Evolutionary conservation across 129 eudicot species (phyloP).

Genomic region (Mikania micrantha): DNA sequence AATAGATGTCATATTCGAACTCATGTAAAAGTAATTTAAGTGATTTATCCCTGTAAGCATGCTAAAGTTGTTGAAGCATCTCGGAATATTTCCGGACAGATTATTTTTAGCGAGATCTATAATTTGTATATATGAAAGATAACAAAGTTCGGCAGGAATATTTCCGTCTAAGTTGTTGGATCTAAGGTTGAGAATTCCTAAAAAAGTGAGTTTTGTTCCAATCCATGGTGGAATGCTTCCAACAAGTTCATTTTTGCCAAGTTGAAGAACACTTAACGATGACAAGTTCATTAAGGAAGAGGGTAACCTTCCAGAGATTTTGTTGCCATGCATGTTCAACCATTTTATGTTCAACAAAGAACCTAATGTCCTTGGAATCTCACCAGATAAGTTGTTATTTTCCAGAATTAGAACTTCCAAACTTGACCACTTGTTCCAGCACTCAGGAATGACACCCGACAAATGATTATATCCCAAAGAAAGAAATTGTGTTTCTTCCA

Average conservation of each 20-base stretch:
- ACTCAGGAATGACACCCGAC: neutral
- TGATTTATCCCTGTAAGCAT: neutral
- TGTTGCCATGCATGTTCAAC: neutral
- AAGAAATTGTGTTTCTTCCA: neutral
- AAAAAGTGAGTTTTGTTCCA: neutral
- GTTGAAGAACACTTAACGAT: neutral
- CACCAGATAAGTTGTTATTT: neutral
- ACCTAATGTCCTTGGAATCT: slow-evolving; percentile 1
- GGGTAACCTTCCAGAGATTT: neutral
- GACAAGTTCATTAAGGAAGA: neutral
- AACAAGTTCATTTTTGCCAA: slow-evolving; percentile 3
- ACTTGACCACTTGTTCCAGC: neutral
- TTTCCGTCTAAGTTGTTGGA: slow-evolving; percentile 7
- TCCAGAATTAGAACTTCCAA: neutral
- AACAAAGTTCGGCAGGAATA: neutral
- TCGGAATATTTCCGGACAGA: slow-evolving; percentile 2
- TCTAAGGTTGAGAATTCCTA: neutral
- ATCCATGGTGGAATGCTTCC: slow-evolving; percentile 11
- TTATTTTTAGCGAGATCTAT: neutral
- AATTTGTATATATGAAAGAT: neutral
- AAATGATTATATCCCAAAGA: slow-evolving; percentile 18
- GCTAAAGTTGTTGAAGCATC: slow-evolving; percentile 12
- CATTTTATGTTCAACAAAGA: neutral
- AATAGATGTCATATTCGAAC: too few species aligned
- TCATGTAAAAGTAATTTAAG: too few species aligned